Conservation (phyloP, 768 basidiomycete species). For the Tephrocybe sp. region DNA sequence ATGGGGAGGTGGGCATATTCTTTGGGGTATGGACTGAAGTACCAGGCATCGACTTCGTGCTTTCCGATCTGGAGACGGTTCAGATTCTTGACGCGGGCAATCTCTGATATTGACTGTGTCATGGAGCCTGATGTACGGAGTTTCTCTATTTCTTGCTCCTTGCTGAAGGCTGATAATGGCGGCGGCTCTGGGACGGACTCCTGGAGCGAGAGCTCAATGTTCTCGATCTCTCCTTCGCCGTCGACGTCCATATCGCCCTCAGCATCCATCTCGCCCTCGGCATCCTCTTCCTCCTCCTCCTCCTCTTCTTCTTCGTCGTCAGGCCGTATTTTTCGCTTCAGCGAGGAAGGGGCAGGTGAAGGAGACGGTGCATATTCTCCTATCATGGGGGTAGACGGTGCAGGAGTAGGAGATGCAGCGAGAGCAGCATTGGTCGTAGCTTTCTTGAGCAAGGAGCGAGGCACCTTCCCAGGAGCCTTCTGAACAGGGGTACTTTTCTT, state of each 20-base stretch:
- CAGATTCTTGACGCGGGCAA: constrained; percentile 97
- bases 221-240: constrained; percentile 72
- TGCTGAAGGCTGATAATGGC: constrained; percentile 74
- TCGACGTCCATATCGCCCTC: constrained; percentile 77
- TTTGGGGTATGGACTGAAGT: constrained; percentile 98
- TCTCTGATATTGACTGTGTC: constrained; percentile 98
- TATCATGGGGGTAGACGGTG: constrained; percentile 23
- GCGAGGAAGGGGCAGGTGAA: constrained; percentile 50
- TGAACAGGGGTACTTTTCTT: constrained; percentile 52
- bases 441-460: constrained; percentile 65
- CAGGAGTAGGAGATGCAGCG: constrained; percentile 58
- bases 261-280: constrained; percentile 52
- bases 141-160: constrained; percentile 99
- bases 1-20: constrained; percentile 96
- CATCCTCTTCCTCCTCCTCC: constrained; percentile 58
- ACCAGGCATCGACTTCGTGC: constrained; percentile 99
- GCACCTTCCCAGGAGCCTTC: constrained; percentile 65
- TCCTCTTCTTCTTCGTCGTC: constrained; percentile 71
- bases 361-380: constrained; percentile 46
- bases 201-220: constrained; percentile 61
- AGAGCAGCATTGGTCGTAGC: constrained; percentile 69
- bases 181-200: constrained; percentile 51
- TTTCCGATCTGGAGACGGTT: constrained; percentile 95
- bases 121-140: constrained; percentile 96
- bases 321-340: constrained; percentile 69